Evolutionary conservation across 352 stramenopile genomes (phyloP).

Genomic region (Pythium monospermum): DNA sequence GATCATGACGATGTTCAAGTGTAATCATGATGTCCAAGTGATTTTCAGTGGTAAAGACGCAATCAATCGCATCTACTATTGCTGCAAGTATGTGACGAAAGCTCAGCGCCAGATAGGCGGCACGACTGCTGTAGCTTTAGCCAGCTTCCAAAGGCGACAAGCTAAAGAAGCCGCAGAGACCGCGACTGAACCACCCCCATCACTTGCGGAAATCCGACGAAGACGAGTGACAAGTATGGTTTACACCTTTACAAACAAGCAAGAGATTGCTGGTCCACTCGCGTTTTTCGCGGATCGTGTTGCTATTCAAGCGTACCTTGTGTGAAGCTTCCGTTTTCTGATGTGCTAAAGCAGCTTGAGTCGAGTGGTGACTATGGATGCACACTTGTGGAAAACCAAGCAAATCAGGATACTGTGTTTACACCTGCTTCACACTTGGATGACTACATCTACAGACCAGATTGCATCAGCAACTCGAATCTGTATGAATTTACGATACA

Average conservation of each 20-base stretch:
- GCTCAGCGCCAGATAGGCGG: conserved; percentile 11
- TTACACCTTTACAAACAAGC: conserved; percentile 20
- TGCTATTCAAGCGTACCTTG: conserved; percentile 8
- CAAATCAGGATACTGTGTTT: background rate
- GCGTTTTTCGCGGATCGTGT: conserved; percentile 11
- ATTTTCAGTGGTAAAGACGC: conserved; percentile 14
- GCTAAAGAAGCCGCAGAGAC: background rate
- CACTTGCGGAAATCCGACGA: conserved; percentile 3
- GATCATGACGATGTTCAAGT: conserved; percentile 14
- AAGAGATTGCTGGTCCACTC: conserved; percentile 17
- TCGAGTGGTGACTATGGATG: background rate
- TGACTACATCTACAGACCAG: conserved; percentile 6
- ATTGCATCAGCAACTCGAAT: too few relatives aligned
- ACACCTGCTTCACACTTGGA: background rate
- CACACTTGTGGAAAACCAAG: background rate
- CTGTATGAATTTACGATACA: conserved; percentile 3
- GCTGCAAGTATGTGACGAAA: conserved; percentile 22
- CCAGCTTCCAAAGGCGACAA: conserved; percentile 12
- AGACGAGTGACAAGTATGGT: conserved; percentile 9
- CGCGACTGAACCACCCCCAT: background rate
- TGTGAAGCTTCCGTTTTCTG: conserved; percentile 1
- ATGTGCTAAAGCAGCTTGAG: conserved; percentile 8
- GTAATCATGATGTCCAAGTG: conserved; percentile 15
- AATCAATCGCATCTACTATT: conserved; percentile 17
- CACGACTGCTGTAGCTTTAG: conserved; percentile 9